These are phyloP conservation scores for Pseudopediastrum boryanum DNA, from an alignment of 139 green algal genomes.

Conservation along the genomic window DNA sequence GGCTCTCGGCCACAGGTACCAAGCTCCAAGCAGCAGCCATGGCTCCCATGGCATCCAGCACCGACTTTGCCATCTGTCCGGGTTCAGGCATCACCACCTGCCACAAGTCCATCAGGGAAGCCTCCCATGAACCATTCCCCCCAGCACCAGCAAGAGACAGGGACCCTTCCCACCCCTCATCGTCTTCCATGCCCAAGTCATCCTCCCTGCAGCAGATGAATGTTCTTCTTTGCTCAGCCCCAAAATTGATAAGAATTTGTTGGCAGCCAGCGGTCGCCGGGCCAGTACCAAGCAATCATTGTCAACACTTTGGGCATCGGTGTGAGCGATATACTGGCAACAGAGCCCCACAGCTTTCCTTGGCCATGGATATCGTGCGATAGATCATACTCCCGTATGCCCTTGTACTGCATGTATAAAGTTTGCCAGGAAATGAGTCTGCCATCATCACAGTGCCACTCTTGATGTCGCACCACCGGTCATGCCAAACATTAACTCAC, in stretches of 20 bases:
- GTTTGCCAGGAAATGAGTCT: too few relatives aligned
- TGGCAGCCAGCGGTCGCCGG: neutral
- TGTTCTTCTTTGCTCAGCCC: too few relatives aligned
- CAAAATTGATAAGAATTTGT: too few relatives aligned
- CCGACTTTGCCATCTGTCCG: neutral
- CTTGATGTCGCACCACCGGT: too few relatives aligned
- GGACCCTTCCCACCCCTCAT: neutral
- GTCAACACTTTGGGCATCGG: neutral
- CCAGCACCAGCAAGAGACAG: slow-evolving; percentile 29
- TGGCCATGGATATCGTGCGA: too few relatives aligned
- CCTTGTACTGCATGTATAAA: too few relatives aligned
- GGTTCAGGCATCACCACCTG: neutral
- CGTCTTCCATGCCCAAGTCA: neutral
- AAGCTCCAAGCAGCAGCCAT: neutral
- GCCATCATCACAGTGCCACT: too few relatives aligned
- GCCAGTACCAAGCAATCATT: neutral
- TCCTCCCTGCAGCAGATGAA: neutral
- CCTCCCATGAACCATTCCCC: slow-evolving; percentile 22
- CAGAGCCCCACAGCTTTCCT: too few relatives aligned
- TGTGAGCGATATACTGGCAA: too few relatives aligned
- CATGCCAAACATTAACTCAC: too few relatives aligned
- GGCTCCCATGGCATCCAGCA: slow-evolving; percentile 8
- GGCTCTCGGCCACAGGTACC: too few relatives aligned
- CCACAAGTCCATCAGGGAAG: slow-evolving; percentile 16
- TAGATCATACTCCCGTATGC: too few relatives aligned